Evolutionary conservation across 1,284 basidiomycete genomes (phyloP), one percentile per base, ranked within the genome.

Genomic region (Cutaneotrichosporon sp.): DNA sequence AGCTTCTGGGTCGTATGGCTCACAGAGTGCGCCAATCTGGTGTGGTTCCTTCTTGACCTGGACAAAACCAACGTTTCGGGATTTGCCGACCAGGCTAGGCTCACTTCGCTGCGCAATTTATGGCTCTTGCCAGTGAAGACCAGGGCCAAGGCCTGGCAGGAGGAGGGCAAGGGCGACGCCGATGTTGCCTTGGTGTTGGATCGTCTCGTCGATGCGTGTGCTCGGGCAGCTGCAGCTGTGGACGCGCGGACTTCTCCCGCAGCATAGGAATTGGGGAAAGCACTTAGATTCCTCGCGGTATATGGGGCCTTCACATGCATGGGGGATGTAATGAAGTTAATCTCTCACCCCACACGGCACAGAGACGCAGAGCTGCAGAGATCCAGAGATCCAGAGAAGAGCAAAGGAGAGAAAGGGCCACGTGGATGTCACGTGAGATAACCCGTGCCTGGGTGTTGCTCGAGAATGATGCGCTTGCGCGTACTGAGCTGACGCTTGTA

Each of bases 1-100:
- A 57, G 61, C 20, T 60, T 61, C 45, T 66, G 55, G 34, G 55
- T 63, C 4, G 48, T 49, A 12, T 66, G 66, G 66, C 62, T 65
- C 41, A 64, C 62, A 4, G 66, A 66, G 38, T 53, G 53, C 32
- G 53, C 60, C 20, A 60, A 61, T 43, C 42, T 58, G 4, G 25
- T 55, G 34, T 58, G 54, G 51, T 55, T 61, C 46, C 17, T 61
- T 5, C 17, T 53, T 24, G 45, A 38, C 22, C 46, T 46, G 4
- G 59, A 61, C 46, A 32, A 9, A 27, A 43, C 25, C 16, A 58
- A 61, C 46, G 29, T 25, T 27, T 43, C 49, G 2, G 59, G 59
- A 1, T 35, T 58, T 38, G 20, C 43, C 29, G 39, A 32, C 17
- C 39, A 17, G 11, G 14, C 39, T 10, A 27, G 22, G 8, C 39